Conservation (phyloP, 1,284 basidiomycete genomes). For the Leccinum proliferum region DNA sequence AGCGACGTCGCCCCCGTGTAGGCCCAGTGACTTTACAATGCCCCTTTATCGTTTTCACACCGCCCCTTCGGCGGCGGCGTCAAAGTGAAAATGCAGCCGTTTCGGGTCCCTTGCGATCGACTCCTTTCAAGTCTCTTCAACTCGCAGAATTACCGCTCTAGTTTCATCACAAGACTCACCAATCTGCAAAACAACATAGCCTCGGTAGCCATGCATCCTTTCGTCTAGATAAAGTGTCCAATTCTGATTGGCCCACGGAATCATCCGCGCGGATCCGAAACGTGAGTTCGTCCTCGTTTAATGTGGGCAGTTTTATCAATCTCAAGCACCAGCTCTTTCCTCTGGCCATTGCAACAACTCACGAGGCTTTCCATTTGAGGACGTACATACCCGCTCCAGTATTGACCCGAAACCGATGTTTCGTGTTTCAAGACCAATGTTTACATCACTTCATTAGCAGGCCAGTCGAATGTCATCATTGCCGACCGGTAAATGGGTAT, state of each 20-base stretch:
- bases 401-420: neutral
- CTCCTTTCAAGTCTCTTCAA: neutral
- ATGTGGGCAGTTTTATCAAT: neutral
- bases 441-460: neutral
- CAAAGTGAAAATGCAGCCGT: neutral
- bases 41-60: neutral
- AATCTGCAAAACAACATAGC: neutral
- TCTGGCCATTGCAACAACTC: neutral
- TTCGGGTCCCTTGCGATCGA: neutral
- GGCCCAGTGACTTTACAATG: no score
- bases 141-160: neutral
- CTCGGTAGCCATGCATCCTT: neutral
- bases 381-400: neutral
- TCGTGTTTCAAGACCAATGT: neutral
- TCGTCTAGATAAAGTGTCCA: neutral
- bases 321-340: neutral
- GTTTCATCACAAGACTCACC: neutral
- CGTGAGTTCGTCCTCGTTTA: neutral
- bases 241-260: neutral
- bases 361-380: neutral
- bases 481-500: neutral
- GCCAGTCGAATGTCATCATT: neutral
- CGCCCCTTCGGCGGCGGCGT: neutral
- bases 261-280: neutral
- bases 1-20: no score